These are phyloP conservation scores for Xylaria palmicola DNA, from an alignment of 495 filamentous ascomycete genomes.

Conservation along the genomic window DNA sequence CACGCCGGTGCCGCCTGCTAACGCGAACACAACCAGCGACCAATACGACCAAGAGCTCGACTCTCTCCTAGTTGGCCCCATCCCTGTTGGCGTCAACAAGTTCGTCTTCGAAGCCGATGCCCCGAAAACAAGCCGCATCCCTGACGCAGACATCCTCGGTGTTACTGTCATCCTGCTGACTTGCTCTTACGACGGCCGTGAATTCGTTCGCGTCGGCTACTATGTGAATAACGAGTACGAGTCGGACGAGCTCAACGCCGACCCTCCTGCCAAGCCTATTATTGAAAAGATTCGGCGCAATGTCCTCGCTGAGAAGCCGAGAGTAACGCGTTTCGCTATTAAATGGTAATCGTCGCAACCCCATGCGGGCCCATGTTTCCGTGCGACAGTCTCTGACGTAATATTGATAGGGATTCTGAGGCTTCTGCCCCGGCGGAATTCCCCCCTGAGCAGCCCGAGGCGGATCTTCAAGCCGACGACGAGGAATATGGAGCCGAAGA, in stretches of 20 bases:
- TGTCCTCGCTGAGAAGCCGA: constrained; percentile 92
- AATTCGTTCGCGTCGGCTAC: constrained; percentile 98
- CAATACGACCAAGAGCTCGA: constrained; percentile 98
- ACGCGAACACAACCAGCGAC: constrained; percentile 55
- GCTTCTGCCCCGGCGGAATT: constrained; percentile 94
- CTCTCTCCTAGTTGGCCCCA: constrained; percentile 90
- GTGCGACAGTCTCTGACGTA: constrained; percentile 19
- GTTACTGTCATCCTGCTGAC: constrained; percentile 96
- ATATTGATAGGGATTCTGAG: constrained; percentile 76
- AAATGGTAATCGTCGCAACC: constrained; percentile 70
- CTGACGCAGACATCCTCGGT: constrained; percentile 89
- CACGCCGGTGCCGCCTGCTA: constrained; percentile 3
- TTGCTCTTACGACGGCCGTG: constrained; percentile 92
- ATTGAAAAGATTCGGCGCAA: constrained; percentile 89
- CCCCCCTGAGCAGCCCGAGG: constrained; percentile 95
- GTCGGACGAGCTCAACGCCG: constrained; percentile 78
- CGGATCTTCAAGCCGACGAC: constrained; percentile 81
- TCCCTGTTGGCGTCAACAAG: constrained; percentile 96
- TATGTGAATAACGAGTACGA: constrained; percentile 99
- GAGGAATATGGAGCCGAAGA: constrained; percentile 88
- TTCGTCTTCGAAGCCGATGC: constrained; percentile 97
- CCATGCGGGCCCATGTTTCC: background rate
- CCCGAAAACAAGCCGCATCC: constrained; percentile 84
- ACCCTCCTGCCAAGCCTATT: constrained; percentile 87
- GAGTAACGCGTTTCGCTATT: constrained; percentile 97